Base-by-base conservation (phyloP, 495 filamentous ascomycete species). In the Aspergillus baeticus region DNA sequence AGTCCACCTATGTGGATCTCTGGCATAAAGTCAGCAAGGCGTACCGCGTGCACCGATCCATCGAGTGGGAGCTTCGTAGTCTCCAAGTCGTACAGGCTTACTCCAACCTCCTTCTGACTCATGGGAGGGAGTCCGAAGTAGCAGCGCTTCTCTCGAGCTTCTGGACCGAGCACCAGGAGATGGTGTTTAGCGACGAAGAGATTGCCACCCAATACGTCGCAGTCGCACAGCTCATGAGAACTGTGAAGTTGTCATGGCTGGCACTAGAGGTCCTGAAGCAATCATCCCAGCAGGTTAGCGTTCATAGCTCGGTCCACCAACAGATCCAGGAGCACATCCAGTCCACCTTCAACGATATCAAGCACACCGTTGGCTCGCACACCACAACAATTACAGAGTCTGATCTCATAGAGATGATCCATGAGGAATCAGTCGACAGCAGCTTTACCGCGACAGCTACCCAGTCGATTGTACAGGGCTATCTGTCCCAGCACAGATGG, bases 191-290 rank as follows among this genome's bases (percentile, higher is more conserved):
- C 10, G 62, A 65, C 0, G 62, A 70, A 47, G 60, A 60, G 11
- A 61, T 65, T 6, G 56, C 61, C 11, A 51, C 61, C 20, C 61
- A 73, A 43, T 68, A 70, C 54, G 43, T 66, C 21, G 60, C 70
- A 20, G 64, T 75, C 14, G 72, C 72, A 20, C 65, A 62, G 42
- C 51, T 70, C 18, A 75, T 75, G 72, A 62, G 65, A 10, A 55
- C 63, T 14, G 69, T 75, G 6, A 64, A 66, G 1, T 46, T 75
- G 22, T 65, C 64, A 11, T 58, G 59, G 35, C 47, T 69, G 18
- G 69, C 70, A 20, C 58, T 75, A 17, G 63, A 58, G 4, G 69
- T 75, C 39, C 70, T 67, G 58, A 73, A 69, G 61, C 64, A 69
- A 22, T 66, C 64, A 37, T 37, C 64, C 5, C 65, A 69, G 38